phyloP scores from a whole-genome alignment of 2,329 filamentous ascomycete genomes.

The Botryotinia narcissicola region DNA sequence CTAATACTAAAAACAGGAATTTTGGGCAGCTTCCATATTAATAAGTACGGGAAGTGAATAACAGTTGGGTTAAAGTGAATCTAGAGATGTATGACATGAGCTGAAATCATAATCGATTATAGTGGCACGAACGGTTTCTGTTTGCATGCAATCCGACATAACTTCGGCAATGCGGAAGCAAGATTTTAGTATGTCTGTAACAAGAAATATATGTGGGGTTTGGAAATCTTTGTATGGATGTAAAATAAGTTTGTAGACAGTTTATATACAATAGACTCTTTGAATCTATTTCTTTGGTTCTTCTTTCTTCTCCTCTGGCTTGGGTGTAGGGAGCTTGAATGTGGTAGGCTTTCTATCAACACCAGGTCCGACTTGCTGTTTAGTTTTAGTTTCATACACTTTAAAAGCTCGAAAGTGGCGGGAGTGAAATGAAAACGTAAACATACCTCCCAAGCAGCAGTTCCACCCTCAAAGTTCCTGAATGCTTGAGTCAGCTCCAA shows the following conservation, averaged over 20 bases:
- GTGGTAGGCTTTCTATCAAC: slow-evolving; percentile 75
- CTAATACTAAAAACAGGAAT: neutral
- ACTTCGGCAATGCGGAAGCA: neutral
- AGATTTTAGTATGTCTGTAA: slow-evolving; percentile 1
- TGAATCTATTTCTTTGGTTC: slow-evolving; percentile 80
- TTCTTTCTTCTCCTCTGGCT: slow-evolving; percentile 89
- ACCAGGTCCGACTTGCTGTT: slow-evolving; percentile 69
- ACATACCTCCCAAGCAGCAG: slow-evolving; percentile 68
- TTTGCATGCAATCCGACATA: neutral
- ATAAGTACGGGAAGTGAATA: neutral
- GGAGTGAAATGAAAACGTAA: slow-evolving; percentile 30
- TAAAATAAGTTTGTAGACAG: slow-evolving; percentile 22
- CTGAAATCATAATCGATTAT: neutral
- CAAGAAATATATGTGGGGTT: neutral
- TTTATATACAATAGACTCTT: slow-evolving; percentile 35
- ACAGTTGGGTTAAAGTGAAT: neutral
- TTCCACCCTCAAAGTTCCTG: slow-evolving; percentile 94
- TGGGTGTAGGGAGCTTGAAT: slow-evolving; percentile 93
- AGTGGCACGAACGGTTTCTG: neutral
- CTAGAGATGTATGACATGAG: neutral
- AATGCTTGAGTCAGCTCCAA: slow-evolving; percentile 97
- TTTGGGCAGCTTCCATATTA: neutral
- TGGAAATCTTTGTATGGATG: neutral
- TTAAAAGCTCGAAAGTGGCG: slow-evolving; percentile 32
- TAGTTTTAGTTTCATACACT: slow-evolving; percentile 29